Conservation (phyloP, 495 filamentous ascomycete species). For the Saxispiralis lemnorum region DNA sequence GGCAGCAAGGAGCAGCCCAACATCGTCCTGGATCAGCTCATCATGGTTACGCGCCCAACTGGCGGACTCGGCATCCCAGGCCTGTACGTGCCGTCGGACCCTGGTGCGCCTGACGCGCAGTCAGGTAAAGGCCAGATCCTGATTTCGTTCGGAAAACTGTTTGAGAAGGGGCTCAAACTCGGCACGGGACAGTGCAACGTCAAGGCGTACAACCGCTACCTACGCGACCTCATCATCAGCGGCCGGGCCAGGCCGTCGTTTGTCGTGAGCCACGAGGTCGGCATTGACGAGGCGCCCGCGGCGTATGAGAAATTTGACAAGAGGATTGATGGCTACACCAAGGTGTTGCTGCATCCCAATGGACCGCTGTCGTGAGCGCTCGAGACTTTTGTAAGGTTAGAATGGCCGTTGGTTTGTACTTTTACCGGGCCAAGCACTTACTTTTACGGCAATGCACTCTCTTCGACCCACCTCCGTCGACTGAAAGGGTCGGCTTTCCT, state of each 20-base stretch:
- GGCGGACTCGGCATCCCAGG: constrained; percentile 26
- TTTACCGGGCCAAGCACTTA: not conserved
- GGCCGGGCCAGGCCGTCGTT: constrained; percentile 40
- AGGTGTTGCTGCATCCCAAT: constrained; percentile 24
- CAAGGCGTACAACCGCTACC: constrained; percentile 39
- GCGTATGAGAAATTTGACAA: constrained; percentile 56
- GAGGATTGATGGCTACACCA: constrained; percentile 38
- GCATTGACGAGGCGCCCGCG: constrained; percentile 37
- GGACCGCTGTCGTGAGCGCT: constrained; percentile 11
- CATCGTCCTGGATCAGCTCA: constrained; percentile 24
- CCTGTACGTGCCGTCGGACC: constrained; percentile 23
- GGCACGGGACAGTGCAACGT: constrained; percentile 41
- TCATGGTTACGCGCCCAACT: constrained; percentile 23
- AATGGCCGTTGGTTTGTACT: too few relatives aligned
- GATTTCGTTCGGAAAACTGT: constrained; percentile 41
- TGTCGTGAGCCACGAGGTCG: constrained; percentile 38
- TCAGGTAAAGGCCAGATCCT: constrained; percentile 35
- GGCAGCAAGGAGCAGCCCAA: constrained; percentile 26
- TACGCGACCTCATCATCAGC: constrained; percentile 40
- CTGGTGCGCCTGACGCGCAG: constrained; percentile 27
- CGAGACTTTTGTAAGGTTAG: too few relatives aligned
- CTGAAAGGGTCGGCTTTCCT: not conserved
- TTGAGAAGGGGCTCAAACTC: constrained; percentile 33
- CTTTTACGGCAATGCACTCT: not conserved
- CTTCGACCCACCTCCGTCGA: not conserved